Conservation (phyloP, 2,329 filamentous ascomycete genomes). For the Talaromyces sp. region DNA sequence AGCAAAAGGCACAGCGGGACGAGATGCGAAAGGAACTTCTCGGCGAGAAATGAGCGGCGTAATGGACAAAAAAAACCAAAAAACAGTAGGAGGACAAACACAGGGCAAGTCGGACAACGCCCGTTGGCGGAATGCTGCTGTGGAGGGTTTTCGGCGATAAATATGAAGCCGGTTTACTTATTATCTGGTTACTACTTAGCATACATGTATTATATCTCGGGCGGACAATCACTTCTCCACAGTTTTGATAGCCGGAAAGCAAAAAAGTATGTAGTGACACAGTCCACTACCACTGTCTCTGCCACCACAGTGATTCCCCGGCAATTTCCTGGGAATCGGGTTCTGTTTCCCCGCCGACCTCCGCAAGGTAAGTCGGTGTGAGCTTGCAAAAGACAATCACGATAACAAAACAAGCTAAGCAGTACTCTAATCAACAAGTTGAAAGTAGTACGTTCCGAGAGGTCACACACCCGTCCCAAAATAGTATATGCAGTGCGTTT, state of each 20-base stretch:
- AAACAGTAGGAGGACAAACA: background rate
- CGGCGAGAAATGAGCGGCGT: slow-evolving; percentile 25
- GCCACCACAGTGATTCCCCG: background rate
- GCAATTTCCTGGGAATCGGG: background rate
- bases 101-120: background rate
- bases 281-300: background rate
- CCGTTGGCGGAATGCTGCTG: background rate
- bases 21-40: slow-evolving; percentile 37
- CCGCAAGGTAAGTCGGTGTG: background rate
- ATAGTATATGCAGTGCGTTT: background rate
- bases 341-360: background rate
- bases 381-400: background rate
- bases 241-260: too few relatives aligned
- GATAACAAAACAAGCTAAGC: too few relatives aligned
- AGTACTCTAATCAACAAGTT: too few relatives aligned
- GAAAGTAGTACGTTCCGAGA: too few relatives aligned
- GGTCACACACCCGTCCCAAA: background rate
- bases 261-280: too few relatives aligned
- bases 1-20: slow-evolving; percentile 30
- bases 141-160: background rate
- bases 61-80: too few relatives aligned
- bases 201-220: background rate
- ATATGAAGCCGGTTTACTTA: background rate
- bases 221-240: background rate
- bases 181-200: background rate